These are phyloP conservation scores for Backusella morwellensis DNA, from an alignment of 192 early-diverging fungal species.

Conservation along the genomic window DNA sequence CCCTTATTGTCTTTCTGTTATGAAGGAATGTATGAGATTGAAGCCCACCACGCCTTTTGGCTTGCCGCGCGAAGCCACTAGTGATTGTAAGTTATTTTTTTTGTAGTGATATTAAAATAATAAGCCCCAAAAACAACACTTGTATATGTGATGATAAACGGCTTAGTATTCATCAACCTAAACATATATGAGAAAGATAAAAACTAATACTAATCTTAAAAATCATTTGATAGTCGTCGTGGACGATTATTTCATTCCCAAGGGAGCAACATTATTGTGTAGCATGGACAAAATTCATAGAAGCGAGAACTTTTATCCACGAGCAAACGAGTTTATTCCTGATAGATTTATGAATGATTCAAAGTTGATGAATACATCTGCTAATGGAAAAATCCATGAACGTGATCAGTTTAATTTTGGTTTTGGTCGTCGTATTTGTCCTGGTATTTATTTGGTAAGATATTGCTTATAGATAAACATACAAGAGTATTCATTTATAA, in stretches of 20 bases:
- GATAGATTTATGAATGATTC: slow-evolving; percentile 30
- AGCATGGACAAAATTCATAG: slow-evolving; percentile 51
- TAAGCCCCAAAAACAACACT: not conserved
- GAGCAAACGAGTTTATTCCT: slow-evolving; percentile 49
- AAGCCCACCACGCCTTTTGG: slow-evolving; percentile 1
- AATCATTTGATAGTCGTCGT: slow-evolving; percentile 5
- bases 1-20: slow-evolving; percentile 13
- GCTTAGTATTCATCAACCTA: not conserved
- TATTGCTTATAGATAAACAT: not conserved
- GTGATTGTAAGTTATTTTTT: slow-evolving; percentile 14
- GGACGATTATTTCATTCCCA: slow-evolving; percentile 49
- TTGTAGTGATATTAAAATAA: not conserved
- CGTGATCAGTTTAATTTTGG: slow-evolving; percentile 26
- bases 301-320: slow-evolving; percentile 26
- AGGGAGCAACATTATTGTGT: slow-evolving; percentile 41
- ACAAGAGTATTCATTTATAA: not conserved
- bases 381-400: slow-evolving; percentile 13
- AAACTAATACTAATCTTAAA: not conserved
- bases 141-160: not conserved
- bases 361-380: not conserved
- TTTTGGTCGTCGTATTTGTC: slow-evolving; percentile 21
- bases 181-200: not conserved
- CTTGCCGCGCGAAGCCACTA: not conserved
- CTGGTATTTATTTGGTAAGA: slow-evolving; percentile 14
- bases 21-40: slow-evolving; percentile 25